Evolutionary conservation across 129 eudicot genomes (phyloP).

Genomic region (Lactuca sativa): DNA sequence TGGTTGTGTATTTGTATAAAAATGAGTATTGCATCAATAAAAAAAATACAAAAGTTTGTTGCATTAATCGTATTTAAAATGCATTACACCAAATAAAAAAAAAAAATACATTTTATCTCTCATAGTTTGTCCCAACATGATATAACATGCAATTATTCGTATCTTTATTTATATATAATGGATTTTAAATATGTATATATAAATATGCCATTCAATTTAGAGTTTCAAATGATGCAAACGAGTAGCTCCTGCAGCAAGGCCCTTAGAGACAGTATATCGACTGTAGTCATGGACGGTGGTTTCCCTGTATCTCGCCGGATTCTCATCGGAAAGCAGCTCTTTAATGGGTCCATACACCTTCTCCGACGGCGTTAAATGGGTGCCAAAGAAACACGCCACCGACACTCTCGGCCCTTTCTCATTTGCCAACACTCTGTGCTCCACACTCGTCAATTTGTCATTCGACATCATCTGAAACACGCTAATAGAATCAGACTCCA

Average conservation of each 20-base stretch:
- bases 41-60: too few species aligned
- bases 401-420: background rate
- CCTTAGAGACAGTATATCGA: background rate
- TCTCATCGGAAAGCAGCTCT: background rate
- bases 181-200: too few species aligned
- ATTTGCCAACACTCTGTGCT: background rate
- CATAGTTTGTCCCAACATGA: too few species aligned
- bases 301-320: background rate
- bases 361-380: background rate
- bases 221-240: background rate
- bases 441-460: background rate
- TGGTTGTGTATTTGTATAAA: too few species aligned
- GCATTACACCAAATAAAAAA: too few species aligned
- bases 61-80: too few species aligned
- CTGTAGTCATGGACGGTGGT: background rate
- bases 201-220: too few species aligned
- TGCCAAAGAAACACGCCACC: background rate
- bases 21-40: too few species aligned
- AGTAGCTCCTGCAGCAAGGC: background rate
- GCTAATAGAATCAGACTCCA: background rate
- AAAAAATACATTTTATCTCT: too few species aligned
- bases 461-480: background rate
- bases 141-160: too few species aligned
- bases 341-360: conserved; percentile 1
- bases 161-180: too few species aligned